phyloP scores from a whole-genome alignment of 1,284 basidiomycete genomes.

The Veloboletus limbatus region DNA sequence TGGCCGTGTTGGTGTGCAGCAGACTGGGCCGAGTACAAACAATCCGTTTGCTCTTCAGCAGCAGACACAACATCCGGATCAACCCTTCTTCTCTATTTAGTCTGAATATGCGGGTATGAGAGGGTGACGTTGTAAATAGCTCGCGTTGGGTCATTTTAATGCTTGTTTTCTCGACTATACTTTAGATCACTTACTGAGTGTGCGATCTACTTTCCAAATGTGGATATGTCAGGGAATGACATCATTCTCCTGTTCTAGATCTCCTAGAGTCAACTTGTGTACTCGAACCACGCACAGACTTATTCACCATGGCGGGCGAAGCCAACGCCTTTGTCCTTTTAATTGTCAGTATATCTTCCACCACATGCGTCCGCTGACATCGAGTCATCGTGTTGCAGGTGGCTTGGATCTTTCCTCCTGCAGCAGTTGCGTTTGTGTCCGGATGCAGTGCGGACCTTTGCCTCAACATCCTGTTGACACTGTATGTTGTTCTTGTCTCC shows the following conservation, averaged over 20 bases:
- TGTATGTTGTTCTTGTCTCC: no score
- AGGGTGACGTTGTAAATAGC: slow-evolving; percentile 14
- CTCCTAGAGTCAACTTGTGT: no score
- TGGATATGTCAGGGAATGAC: slow-evolving; percentile 21
- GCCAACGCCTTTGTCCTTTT: slow-evolving; percentile 15
- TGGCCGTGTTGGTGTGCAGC: slow-evolving; percentile 55
- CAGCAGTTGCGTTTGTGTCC: slow-evolving; percentile 58
- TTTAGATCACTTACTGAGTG: no score
- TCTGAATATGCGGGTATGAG: slow-evolving; percentile 2
- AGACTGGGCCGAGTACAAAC: slow-evolving; percentile 54
- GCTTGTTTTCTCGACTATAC: slow-evolving; percentile 16
- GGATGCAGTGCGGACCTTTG: slow-evolving; percentile 67
- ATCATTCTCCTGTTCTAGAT: slow-evolving; percentile 17
- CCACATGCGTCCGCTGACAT: not conserved
- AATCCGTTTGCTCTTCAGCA: slow-evolving; percentile 76
- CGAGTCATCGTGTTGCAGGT: slow-evolving; percentile 43
- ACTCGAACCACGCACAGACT: not conserved
- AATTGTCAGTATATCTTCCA: slow-evolving; percentile 14
- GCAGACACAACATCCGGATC: slow-evolving; percentile 59
- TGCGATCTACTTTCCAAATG: slow-evolving; percentile 15
- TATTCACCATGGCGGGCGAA: slow-evolving; percentile 24
- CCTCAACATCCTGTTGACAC: slow-evolving; percentile 68
- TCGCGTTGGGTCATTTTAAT: slow-evolving; percentile 9
- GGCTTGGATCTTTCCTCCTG: slow-evolving; percentile 65
- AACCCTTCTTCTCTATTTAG: slow-evolving; percentile 82